Evolutionary conservation across 176 grass and related monocot genomes (phyloP).

Genomic region (Lolium perenne): DNA sequence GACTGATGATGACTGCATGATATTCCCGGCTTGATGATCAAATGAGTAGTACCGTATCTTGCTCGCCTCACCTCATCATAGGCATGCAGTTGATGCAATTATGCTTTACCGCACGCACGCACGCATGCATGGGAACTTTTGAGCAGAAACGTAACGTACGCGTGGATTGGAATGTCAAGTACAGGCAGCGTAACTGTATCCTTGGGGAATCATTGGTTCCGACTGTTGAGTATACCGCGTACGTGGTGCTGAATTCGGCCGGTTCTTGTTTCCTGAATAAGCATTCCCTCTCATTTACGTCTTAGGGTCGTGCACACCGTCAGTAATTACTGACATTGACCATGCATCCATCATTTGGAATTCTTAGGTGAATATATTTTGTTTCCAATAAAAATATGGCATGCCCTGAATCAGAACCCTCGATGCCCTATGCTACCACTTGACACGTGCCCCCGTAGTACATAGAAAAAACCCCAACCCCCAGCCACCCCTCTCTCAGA

Average conservation of each 20-base stretch:
- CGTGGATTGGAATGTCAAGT: constrained; percentile 9
- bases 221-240: constrained; percentile 5
- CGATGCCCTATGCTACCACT: no score
- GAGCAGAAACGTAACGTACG: background rate
- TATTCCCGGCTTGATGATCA: constrained; percentile 29
- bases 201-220: constrained; percentile 28
- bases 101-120: constrained; percentile 32
- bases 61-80: background rate
- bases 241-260: background rate
- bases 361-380: no score
- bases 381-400: no score
- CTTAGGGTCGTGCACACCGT: background rate
- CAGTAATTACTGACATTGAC: background rate
- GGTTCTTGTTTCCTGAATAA: background rate
- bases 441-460: no score
- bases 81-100: constrained; percentile 24
- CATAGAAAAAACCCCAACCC: no score
- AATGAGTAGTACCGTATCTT: constrained; percentile 52
- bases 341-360: background rate
- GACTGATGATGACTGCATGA: constrained; percentile 42
- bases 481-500: no score
- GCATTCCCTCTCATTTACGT: constrained; percentile 17
- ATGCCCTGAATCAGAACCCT: no score
- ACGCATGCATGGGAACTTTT: constrained; percentile 19
- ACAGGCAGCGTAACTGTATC: background rate